phyloP scores from a whole-genome alignment of 2,329 filamentous ascomycete genomes.

The Pseudogymnoascus sp. region DNA sequence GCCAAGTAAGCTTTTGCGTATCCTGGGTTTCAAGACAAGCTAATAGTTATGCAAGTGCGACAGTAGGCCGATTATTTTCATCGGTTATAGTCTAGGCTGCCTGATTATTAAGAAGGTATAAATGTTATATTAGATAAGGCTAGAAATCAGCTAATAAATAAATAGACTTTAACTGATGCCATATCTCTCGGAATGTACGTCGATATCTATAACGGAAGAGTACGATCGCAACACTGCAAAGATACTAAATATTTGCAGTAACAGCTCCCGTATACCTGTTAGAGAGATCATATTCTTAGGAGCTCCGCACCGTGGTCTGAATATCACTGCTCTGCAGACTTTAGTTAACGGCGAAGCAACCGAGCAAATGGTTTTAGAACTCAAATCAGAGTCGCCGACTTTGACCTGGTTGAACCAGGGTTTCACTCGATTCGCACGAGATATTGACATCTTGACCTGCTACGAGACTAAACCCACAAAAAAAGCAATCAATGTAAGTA shows the following conservation, averaged over 20 bases:
- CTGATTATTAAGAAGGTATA: not conserved
- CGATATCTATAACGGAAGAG: not conserved
- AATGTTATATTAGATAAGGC: not conserved
- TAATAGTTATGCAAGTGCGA: not conserved
- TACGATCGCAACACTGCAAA: not conserved
- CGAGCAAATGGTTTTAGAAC: slow-evolving; percentile 17
- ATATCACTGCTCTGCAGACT: slow-evolving; percentile 18
- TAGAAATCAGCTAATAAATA: not conserved
- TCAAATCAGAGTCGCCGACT: slow-evolving; percentile 16
- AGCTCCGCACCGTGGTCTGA: slow-evolving; percentile 21
- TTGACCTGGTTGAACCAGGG: slow-evolving; percentile 17
- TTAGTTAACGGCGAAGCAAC: slow-evolving; percentile 19
- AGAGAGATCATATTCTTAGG: slow-evolving; percentile 20
- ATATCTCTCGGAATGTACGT: not conserved
- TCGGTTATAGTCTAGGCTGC: not conserved
- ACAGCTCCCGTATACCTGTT: slow-evolving; percentile 9
- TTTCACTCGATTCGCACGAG: slow-evolving; percentile 15
- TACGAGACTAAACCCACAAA: slow-evolving; percentile 18
- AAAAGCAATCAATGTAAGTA: slow-evolving; percentile 14
- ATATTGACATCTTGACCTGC: slow-evolving; percentile 19
- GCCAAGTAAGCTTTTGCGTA: not conserved
- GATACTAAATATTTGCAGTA: not conserved
- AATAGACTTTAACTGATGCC: not conserved
- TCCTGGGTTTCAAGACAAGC: not conserved
- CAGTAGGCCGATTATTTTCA: not conserved